Percentiles rank a stretch among this genome's conserved stretches.
These are phyloP conservation scores for Glycine tomentella DNA, from an alignment of 306 rosid species.

Conservation along the genomic window DNA sequence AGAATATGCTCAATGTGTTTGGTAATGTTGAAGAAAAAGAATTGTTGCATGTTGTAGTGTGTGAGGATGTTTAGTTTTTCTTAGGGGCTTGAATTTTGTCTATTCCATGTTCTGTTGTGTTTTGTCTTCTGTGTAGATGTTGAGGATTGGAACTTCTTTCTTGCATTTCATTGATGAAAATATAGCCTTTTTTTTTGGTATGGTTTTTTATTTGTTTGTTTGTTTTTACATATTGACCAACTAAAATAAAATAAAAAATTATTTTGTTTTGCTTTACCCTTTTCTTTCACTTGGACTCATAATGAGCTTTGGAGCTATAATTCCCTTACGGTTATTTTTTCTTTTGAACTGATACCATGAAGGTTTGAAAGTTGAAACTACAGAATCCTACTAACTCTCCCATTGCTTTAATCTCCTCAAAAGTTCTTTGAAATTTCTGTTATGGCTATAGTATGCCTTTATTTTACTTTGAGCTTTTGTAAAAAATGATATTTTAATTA, in stretches of 20 bases:
- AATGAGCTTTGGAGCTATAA: too few relatives aligned
- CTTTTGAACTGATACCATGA: too few relatives aligned
- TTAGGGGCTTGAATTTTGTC: conserved; percentile 10
- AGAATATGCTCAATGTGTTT: conserved; percentile 41
- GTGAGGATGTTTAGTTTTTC: conserved; percentile 2
- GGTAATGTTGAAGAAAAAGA: not conserved
- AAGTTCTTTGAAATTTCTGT: not conserved
- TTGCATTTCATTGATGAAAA: not conserved
- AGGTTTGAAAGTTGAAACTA: not conserved
- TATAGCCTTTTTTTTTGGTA: not conserved
- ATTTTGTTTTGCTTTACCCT: not conserved
- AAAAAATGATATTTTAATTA: not conserved
- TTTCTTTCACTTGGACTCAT: not conserved
- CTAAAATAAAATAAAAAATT: not conserved
- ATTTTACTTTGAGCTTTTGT: not conserved
- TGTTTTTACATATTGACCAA: not conserved
- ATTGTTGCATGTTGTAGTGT: conserved; percentile 27
- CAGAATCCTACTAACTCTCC: not conserved
- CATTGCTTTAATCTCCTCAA: not conserved
- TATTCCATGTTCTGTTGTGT: conserved; percentile 15
- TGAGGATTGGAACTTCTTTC: not conserved
- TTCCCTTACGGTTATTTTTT: too few relatives aligned
- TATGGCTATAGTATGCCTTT: conserved; percentile 11
- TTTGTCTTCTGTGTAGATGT: not conserved
- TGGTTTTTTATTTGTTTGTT: not conserved